Evolutionary conservation across 805 yeast genomes (phyloP), one percentile per base, ranked within the genome.

Genomic region (Zygosaccharomyces siamensis): DNA sequence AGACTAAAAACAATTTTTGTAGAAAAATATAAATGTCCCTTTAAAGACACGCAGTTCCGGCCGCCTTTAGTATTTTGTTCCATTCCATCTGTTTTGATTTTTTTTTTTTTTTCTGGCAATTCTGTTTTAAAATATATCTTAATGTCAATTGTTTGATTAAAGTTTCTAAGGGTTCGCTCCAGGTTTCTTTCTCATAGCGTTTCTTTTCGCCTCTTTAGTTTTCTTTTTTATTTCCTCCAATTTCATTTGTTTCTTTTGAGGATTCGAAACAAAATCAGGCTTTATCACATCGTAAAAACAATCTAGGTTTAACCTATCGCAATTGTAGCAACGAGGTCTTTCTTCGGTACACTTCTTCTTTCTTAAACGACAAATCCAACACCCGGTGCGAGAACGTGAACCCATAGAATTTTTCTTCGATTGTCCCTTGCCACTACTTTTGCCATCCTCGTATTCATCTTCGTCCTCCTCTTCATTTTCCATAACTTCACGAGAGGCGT

Each of bases 291-390:
- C 70, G 56, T 80, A 83, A 7, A 79, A 83, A 63, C 93, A 85
- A 2, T 56, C 59, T 18, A 85, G 62, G 6, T 80, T 79, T 20
- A 85, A 69, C 43, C 82, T 67, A 2, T 57, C 56, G 63, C 93
- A 85, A 54, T 79, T 81, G 6, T 61, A 59, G 61, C 93, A 85
- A 4, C 48, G 58, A 1, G 90, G 89, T 54, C 71, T 73, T 50
- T 79, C 79, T 58, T 80, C 88, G 1, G 86, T 77, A 59, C 92
- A 85, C 54, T 83, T 79, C 62, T 85, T 85, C 54, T 86, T 81
- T 35, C 93, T 73, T 14, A 83, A 65, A 49, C 90, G 67, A 61
- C 92, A 85, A 5, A 87, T 85, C 92, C 92, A 85, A 60, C 93
- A 85, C 0, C 90, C 90, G 27, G 71, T 70, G 51, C 75, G 76